phyloP scores from a whole-genome alignment of 2,329 filamentous ascomycete species.

The Verticillium dahliae region DNA sequence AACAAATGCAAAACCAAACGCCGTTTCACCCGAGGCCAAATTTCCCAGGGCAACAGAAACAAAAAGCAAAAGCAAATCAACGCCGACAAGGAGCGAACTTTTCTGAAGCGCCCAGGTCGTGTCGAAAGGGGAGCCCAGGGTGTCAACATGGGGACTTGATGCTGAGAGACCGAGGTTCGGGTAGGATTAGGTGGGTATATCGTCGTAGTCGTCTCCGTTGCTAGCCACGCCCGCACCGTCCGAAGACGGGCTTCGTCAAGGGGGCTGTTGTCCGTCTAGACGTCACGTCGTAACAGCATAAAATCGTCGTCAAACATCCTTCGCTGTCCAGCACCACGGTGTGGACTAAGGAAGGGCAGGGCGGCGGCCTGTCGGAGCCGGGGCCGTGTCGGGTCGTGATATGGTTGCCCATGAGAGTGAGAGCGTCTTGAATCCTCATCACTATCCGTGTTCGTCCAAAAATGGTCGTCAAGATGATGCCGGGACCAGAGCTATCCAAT shows the following conservation, averaged over 20 bases:
- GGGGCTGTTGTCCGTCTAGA: slow-evolving; percentile 35
- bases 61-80: background rate
- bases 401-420: slow-evolving; percentile 33
- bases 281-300: slow-evolving; percentile 40
- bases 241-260: slow-evolving; percentile 11
- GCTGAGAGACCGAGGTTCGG: slow-evolving; percentile 1
- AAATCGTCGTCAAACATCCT: slow-evolving; percentile 32
- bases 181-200: slow-evolving; percentile 32
- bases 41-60: background rate
- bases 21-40: background rate
- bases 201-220: slow-evolving; percentile 28
- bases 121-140: background rate
- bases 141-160: background rate
- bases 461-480: slow-evolving; percentile 23
- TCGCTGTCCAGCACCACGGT: background rate
- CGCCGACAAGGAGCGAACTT: slow-evolving; percentile 9
- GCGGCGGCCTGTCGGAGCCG: slow-evolving; percentile 19
- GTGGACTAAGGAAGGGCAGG: slow-evolving; percentile 13
- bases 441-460: slow-evolving; percentile 25
- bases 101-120: slow-evolving; percentile 3
- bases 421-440: slow-evolving; percentile 32
- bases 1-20: background rate
- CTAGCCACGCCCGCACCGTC: slow-evolving; percentile 8
- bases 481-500: slow-evolving; percentile 8
- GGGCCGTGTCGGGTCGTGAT: slow-evolving; percentile 24